Conservation (phyloP, 1,284 basidiomycete genomes). For the Trichosporon inkin region DNA sequence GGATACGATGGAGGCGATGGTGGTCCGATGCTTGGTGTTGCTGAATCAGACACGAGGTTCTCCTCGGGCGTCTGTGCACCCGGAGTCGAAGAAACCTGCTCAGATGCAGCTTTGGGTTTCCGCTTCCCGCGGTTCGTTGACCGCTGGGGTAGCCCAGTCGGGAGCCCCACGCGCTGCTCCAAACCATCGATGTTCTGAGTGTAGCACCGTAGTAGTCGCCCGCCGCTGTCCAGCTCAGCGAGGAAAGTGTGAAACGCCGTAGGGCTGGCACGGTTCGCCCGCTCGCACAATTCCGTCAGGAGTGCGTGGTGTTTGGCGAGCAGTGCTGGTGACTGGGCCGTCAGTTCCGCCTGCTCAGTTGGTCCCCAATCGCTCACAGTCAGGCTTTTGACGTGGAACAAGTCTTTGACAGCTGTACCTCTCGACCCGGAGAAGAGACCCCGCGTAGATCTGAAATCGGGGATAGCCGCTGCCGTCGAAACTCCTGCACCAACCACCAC, state of each 20-base stretch:
- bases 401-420: constrained; percentile 74
- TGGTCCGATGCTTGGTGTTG: not conserved
- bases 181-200: constrained; percentile 94
- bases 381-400: constrained; percentile 88
- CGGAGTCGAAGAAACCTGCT: not conserved
- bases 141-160: constrained; percentile 40
- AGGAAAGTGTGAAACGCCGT: constrained; percentile 79
- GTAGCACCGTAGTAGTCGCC: constrained; percentile 78
- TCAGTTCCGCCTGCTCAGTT: not conserved
- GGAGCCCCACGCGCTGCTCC: constrained; percentile 76
- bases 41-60: not conserved
- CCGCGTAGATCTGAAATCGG: constrained; percentile 80
- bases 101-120: not conserved
- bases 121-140: not conserved
- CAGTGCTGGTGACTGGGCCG: constrained; percentile 53
- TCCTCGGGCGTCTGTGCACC: not conserved
- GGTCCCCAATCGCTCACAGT: constrained; percentile 58
- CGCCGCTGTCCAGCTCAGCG: constrained; percentile 67
- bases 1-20: constrained; percentile 16
- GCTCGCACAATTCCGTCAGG: constrained; percentile 72
- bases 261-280: constrained; percentile 69
- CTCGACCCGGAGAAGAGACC: constrained; percentile 70
- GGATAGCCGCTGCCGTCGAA: constrained; percentile 83
- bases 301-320: constrained; percentile 65
- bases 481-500: constrained; percentile 86